phyloP scores from a whole-genome alignment of 352 stramenopile species.

The Phytophthora foliorum region DNA sequence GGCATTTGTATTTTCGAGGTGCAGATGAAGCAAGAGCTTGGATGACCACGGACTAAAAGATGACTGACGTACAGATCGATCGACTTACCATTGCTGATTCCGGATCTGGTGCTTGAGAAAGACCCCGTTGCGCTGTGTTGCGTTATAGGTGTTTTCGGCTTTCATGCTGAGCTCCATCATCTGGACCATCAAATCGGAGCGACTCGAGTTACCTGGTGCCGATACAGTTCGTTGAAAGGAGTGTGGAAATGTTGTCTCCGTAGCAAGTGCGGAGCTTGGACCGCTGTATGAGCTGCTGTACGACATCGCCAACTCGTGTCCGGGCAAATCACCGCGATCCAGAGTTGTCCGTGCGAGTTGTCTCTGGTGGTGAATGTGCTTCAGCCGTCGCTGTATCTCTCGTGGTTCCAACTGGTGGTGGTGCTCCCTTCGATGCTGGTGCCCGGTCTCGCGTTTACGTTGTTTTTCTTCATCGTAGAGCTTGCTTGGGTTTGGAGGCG shows the following conservation, averaged over 20 bases:
- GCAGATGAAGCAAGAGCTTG: neutral
- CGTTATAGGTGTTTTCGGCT: slow-evolving; percentile 47
- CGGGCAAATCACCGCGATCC: slow-evolving; percentile 4
- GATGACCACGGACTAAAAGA: slow-evolving; percentile 1
- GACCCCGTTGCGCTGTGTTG: slow-evolving; percentile 46
- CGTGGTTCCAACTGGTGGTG: slow-evolving; percentile 9
- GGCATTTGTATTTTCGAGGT: neutral
- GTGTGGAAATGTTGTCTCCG: slow-evolving; percentile 1
- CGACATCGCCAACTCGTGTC: slow-evolving; percentile 1
- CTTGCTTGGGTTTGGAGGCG: slow-evolving; percentile 11
- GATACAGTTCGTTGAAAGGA: slow-evolving; percentile 16
- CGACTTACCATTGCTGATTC: slow-evolving; percentile 19
- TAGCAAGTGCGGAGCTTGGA: slow-evolving; percentile 6
- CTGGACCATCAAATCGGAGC: slow-evolving; percentile 23
- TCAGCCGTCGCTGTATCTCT: slow-evolving; percentile 1
- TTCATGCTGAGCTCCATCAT: slow-evolving; percentile 53
- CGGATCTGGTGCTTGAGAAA: slow-evolving; percentile 33
- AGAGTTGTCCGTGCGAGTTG: slow-evolving; percentile 9
- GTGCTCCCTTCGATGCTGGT: slow-evolving; percentile 5
- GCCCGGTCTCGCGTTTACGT: slow-evolving; percentile 1
- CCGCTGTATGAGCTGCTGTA: slow-evolving; percentile 29
- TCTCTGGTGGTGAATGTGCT: neutral
- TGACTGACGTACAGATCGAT: neutral
- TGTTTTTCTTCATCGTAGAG: slow-evolving; percentile 20
- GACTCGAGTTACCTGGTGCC: slow-evolving; percentile 2